These are phyloP conservation scores for Calophaca sinica DNA, from an alignment of 306 rosid genomes.

Conservation along the genomic window DNA sequence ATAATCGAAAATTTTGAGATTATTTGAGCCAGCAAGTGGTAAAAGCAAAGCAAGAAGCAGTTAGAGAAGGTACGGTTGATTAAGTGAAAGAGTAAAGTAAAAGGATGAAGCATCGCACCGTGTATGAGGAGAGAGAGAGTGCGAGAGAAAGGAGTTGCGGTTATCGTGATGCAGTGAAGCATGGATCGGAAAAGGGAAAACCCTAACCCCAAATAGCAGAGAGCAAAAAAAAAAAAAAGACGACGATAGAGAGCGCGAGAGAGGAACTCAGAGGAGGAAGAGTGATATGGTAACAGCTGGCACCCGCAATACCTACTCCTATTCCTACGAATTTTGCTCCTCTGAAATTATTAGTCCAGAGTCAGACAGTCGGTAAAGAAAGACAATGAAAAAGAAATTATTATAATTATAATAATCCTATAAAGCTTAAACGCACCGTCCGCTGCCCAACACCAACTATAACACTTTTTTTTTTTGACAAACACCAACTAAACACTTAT, in stretches of 20 bases:
- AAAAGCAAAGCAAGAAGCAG: not conserved
- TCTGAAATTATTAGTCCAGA: too few species aligned
- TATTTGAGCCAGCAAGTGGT: not conserved
- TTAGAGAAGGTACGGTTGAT: not conserved
- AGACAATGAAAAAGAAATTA: too few species aligned
- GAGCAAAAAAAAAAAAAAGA: not conserved
- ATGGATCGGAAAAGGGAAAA: slow-evolving; percentile 43
- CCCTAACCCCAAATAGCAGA: slow-evolving; percentile 36
- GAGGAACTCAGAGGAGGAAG: not conserved
- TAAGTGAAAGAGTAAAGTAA: not conserved
- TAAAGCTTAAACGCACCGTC: too few species aligned
- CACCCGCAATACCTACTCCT: slow-evolving; percentile 29
- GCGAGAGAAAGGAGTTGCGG: not conserved
- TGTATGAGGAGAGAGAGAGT: not conserved
- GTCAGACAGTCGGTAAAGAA: too few species aligned
- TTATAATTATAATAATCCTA: too few species aligned
- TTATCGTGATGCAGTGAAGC: not conserved
- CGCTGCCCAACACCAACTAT: too few species aligned
- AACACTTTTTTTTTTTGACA: too few species aligned
- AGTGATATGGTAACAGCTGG: slow-evolving; percentile 38
- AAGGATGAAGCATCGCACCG: not conserved
- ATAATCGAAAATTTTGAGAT: not conserved
- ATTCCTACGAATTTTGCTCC: not conserved
- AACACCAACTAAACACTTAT: too few species aligned
- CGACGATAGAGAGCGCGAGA: not conserved